Percentiles rank a stretch among this genome's conserved stretches.
phyloP scores from a whole-genome alignment of 257 asterid species.

The Anisodus tanguticus region DNA sequence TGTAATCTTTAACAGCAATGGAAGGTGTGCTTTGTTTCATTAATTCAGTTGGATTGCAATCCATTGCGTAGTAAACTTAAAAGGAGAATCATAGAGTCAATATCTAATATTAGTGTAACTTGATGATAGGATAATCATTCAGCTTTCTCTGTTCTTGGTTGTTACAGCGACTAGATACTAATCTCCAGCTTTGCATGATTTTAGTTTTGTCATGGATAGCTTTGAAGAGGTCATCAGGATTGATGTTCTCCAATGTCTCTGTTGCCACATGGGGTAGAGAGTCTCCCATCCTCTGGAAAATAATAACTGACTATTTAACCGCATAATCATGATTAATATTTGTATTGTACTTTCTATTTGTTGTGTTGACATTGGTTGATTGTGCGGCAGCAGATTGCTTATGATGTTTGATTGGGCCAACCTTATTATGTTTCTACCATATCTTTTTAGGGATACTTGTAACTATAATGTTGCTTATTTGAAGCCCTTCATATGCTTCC shows the following conservation, averaged over 20 bases:
- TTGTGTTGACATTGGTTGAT: constrained; percentile 15
- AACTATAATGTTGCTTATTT: not conserved
- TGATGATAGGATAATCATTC: not conserved
- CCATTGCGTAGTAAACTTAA: not conserved
- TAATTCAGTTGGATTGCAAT: not conserved
- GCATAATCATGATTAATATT: not conserved
- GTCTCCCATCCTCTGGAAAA: not conserved
- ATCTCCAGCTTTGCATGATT: not conserved
- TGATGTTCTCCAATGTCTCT: too few species aligned
- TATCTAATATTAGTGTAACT: constrained; percentile 20
- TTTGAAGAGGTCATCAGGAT: not conserved
- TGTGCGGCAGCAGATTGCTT: not conserved
- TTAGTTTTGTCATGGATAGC: not conserved
- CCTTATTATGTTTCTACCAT: constrained; percentile 9
- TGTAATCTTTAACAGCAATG: not conserved
- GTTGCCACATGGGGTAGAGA: too few species aligned
- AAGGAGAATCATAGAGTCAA: not conserved
- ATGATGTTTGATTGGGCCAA: not conserved
- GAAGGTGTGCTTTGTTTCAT: not conserved
- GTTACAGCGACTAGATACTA: not conserved
- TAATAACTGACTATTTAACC: not conserved
- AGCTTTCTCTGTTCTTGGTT: not conserved
- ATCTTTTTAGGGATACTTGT: not conserved
- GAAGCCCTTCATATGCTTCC: not conserved
- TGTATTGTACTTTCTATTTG: not conserved